A percentile compares a stretch with the other conserved stretches of the same genome.
These are phyloP conservation scores for Quercus tomentella DNA, from an alignment of 331 rosid genomes.

Conservation along the genomic window DNA sequence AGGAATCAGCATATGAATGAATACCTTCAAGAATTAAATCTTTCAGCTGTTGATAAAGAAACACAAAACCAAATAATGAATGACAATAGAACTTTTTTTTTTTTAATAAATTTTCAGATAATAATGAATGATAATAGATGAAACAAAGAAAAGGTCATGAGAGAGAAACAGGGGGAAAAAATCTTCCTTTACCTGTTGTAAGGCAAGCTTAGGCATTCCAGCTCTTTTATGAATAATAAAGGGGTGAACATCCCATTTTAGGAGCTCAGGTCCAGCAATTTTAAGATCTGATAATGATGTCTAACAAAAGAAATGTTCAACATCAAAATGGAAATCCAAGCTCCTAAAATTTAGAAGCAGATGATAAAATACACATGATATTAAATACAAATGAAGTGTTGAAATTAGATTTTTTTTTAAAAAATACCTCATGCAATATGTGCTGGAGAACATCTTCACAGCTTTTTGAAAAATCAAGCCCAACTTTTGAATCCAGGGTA, in stretches of 20 bases:
- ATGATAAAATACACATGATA: neutral
- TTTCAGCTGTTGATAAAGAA: conserved; percentile 52
- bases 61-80: conserved; percentile 14
- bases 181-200: conserved; percentile 50
- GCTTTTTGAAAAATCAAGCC: conserved; percentile 38
- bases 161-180: neutral
- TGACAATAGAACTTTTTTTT: too few species aligned
- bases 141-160: conserved; percentile 3
- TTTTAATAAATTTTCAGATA: too few species aligned
- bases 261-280: conserved; percentile 31
- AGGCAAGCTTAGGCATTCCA: conserved; percentile 37
- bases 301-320: conserved; percentile 25
- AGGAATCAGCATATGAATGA: conserved; percentile 43
- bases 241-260: conserved; percentile 40
- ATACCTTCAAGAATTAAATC: conserved; percentile 57
- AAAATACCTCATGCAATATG: conserved; percentile 41
- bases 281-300: conserved; percentile 32
- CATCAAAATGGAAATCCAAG: conserved; percentile 14
- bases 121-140: conserved; percentile 6
- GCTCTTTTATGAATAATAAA: conserved; percentile 54
- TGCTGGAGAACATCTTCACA: conserved; percentile 52
- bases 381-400: neutral
- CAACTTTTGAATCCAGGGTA: conserved; percentile 31
- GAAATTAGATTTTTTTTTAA: neutral
- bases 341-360: conserved; percentile 3